Evolutionary conservation across 2,329 filamentous ascomycete genomes (phyloP), one percentile per base, ranked within the genome.

Genomic region (Rhexocercosporidium sp.): DNA sequence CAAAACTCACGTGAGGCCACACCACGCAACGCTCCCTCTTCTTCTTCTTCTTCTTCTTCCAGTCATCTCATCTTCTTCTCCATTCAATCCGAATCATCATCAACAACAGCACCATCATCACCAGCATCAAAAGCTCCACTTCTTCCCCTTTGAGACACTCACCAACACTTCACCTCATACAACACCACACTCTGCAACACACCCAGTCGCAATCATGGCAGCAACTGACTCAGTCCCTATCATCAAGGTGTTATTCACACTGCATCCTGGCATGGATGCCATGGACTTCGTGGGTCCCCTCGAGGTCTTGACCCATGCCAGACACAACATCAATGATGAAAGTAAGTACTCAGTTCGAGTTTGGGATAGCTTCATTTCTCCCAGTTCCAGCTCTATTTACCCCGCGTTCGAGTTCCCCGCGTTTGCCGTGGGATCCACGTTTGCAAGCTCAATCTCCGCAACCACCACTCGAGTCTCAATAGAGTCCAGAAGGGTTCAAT

Each of bases 181-280:
- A 56, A 31, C 44, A 18, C 49, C 20, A n/a, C 16, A 6, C 8
- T 9, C 34, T 31, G 16, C 61, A 57, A 66, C 61, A 59, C 20
- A 62, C 63, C 63, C 68, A 71, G 51, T 70, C 71, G 73, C 73
- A 75, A 76, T 65, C 73, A 77, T 77, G 75, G 70, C 75, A 71
- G 64, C 74, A 64, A 71, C 70, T 11, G 74, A 76, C 59, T 68
- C 67, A 59, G 70, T 74, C 65, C 72, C 73, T 54, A 72, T 76
- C 70, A 83, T 88, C 82, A 85, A 88, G 80, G 86, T 88, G 76
- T 84, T 89, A 78, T 84, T 88, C 77, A 80, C 84, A 75, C 81
- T 87, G 67, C 73, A 85, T 77, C 79, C 82, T 67, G 81, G 81
- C 73, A 85, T 88, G 79, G 85, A 87, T 77, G 82, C 84, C 56